Evolutionary conservation across 164 flowering plant species (phyloP).

Genomic region (Akebia trifoliata): DNA sequence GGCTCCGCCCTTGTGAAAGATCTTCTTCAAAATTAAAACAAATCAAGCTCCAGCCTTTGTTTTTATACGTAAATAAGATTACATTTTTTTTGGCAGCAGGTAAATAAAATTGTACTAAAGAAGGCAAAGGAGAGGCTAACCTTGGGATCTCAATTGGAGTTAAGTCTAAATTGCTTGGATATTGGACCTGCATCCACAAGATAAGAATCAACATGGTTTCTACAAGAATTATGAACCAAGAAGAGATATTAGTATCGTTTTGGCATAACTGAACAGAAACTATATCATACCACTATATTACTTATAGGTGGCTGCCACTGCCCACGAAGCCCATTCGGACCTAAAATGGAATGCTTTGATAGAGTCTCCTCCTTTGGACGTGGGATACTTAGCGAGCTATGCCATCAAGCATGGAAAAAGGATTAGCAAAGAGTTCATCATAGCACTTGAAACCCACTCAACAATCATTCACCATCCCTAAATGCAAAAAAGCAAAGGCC

Average conservation of each 20-base stretch:
- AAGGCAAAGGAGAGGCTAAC: slow-evolving; percentile 36
- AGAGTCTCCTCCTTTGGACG: slow-evolving; percentile 85
- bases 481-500: neutral
- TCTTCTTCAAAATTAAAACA: too few relatives aligned
- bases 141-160: slow-evolving; percentile 75
- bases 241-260: neutral
- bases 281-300: slow-evolving; percentile 50
- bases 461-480: neutral
- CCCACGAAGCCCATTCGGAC: slow-evolving; percentile 82
- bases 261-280: slow-evolving; percentile 5
- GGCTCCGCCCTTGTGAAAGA: too few relatives aligned
- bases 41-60: too few relatives aligned
- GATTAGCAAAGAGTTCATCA: neutral
- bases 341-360: slow-evolving; percentile 83
- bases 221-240: neutral
- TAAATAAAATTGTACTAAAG: too few relatives aligned
- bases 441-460: neutral
- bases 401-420: slow-evolving; percentile 9
- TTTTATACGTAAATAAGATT: too few relatives aligned
- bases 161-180: slow-evolving; percentile 73
- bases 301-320: slow-evolving; percentile 75
- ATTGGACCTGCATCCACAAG: slow-evolving; percentile 52
- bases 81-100: too few relatives aligned
- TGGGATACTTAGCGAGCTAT: slow-evolving; percentile 48
- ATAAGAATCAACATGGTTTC: slow-evolving; percentile 16